Evolutionary conservation across 2,329 filamentous ascomycete genomes (phyloP).

Genomic region (Xylariales sp.): DNA sequence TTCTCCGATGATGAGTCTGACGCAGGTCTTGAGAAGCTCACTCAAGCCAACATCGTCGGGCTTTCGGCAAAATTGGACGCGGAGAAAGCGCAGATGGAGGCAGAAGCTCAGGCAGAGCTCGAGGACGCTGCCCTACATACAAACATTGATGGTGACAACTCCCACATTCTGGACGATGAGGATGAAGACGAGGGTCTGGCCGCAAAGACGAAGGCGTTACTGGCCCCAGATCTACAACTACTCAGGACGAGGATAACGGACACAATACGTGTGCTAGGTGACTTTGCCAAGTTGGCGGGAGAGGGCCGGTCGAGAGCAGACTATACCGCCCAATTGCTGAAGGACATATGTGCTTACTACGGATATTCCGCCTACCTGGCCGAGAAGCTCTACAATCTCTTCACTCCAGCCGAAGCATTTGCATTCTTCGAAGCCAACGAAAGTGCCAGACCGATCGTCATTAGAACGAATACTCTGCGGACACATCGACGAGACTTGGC

Average conservation of each 20-base stretch:
- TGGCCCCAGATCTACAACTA: constrained; percentile 87
- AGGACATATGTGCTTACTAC: constrained; percentile 95
- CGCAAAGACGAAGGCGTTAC: constrained; percentile 54
- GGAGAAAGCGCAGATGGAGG: constrained; percentile 71
- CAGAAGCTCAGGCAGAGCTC: constrained; percentile 79
- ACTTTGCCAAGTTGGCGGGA: constrained; percentile 78
- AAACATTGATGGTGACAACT: constrained; percentile 78
- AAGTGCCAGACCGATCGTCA: constrained; percentile 85
- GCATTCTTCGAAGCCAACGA: constrained; percentile 99
- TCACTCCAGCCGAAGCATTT: constrained; percentile 88
- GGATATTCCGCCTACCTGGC: constrained; percentile 93
- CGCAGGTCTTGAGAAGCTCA: constrained; percentile 81
- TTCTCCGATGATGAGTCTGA: constrained; percentile 95
- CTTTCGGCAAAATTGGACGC: constrained; percentile 80
- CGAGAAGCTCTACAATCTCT: constrained; percentile 90
- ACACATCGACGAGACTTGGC: constrained; percentile 75
- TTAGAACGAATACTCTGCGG: constrained; percentile 92
- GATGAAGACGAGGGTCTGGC: constrained; percentile 58
- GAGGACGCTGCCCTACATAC: constrained; percentile 84
- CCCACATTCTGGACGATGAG: constrained; percentile 58
- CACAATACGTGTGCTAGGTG: constrained; percentile 84
- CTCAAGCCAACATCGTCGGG: constrained; percentile 92
- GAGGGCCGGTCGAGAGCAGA: constrained; percentile 78
- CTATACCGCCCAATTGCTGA: constrained; percentile 79
- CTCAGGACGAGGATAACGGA: constrained; percentile 87